Base-by-base conservation (phyloP, 305 asterid genomes). In the Caryopteris hybrid region DNA sequence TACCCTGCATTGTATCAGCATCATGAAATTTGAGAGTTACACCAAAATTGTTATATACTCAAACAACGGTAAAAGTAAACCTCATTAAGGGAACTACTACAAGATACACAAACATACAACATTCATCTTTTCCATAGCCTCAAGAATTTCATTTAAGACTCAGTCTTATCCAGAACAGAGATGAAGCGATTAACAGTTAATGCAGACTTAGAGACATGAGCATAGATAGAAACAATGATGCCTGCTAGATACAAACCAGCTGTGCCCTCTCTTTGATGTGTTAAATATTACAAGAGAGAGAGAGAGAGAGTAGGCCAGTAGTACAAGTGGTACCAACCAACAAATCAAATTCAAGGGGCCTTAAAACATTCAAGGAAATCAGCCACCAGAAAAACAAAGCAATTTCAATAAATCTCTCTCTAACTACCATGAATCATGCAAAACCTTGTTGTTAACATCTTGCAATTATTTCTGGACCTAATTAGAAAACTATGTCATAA, bases 1-100 rank as follows among this genome's bases (percentile, higher is more conserved):
- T 79, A 75, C 72, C 89, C 99, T 95, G 69, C 81, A 78, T 51
- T 38, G 61, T 58, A 70, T 61, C 47, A 76, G 48, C 66, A 74
- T 45, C 64, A 71, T 64, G 64, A 64, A 25, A 43, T 53, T 6
- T 56, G 69, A 61, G 64, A 75, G 73, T 69, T 63, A 62, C 11
- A 20, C 46, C 39, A 52, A 29, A 53, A 17, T 8, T 56, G 41
- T 39, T n/a, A 55, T 31, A 41, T 18, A 57, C 64, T 60, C n/a
- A n/a, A 72, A 57, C 18, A 20, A 42, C 25, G 51, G 52, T 16
- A 52, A 47, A 41, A 29, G 56, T 17, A 57, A 5, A 47, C 33
- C 7, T 52, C 31, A 47, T 13, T 11, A 58, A 43, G n/a, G 21
- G 16, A 59, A 54, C 18, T 50, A 58, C 18, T 33, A 23, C 34